Evolutionary conservation across 2,329 filamentous ascomycete species (phyloP), one percentile per base, ranked within the genome.

Genomic region (Cladosporium sp.): DNA sequence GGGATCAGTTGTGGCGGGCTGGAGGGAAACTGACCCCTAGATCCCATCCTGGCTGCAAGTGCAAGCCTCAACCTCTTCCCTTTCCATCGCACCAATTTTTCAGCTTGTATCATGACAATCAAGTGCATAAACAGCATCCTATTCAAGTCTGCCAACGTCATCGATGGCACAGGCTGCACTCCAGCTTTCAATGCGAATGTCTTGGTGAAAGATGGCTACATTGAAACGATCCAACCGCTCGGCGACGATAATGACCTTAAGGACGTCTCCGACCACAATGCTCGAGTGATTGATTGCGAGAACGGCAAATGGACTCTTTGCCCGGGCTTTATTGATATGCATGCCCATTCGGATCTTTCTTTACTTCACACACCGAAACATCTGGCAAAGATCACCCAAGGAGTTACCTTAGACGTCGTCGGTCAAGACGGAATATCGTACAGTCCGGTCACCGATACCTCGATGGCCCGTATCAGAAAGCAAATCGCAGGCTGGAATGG

Each of bases 301-400:
- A 24, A 48, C 32, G 61, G 61, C 22, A 56, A 50, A 45, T 64
- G 56, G 54, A 51, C 47, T n/a, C 52, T 64, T n/a, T 56, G 48
- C 38, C 61, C 61, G 9, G 61, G 60, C 17, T 64, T 64, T 47
- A 64, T 64, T 30, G 61, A 64, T 44, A 64, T 64, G 61, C 61
- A 64, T 40, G 61, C 61, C n/a, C 61, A 64, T 34, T 61, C 58
- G 12, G 61, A 64, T 43, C 54, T 64, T 9, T 61, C 59, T 4
- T 51, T 64, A 4, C 57, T 64, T 2, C 59, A 62, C 39, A 64
- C 59, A 3, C 60, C 59, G 3, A 43, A 53, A 4, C 61, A 64
- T 29, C 37, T 54, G 24, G 61, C 61, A 11, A 64, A 64, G 36
- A 61, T 64, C 27, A 62, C 60, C 0, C 61, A 64, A 45, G 61